Evolutionary conservation across 352 stramenopile species (phyloP), one percentile per base, ranked within the genome.

Genomic region (Phytopythium aichiense): DNA sequence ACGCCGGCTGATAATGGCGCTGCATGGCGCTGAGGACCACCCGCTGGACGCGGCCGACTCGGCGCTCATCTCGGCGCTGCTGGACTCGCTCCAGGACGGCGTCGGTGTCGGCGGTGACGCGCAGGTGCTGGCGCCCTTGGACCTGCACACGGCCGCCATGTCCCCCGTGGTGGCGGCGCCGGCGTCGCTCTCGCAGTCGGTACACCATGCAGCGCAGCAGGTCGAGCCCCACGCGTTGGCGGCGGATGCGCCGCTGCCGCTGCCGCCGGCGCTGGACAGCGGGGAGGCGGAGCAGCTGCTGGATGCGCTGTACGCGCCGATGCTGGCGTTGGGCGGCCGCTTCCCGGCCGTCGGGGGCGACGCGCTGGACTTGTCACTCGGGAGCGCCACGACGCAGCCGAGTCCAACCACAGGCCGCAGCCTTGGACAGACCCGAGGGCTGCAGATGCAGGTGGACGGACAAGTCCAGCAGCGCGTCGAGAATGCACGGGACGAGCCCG

Each of bases 321-420:
- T 57, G 35, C 57, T 76, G 42, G 71, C 69, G 8, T 61, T 76
- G 40, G 69, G 71, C 25, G 66, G 66, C 46, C 58, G 72, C 13
- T 58, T 58, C 37, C 53, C 52, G 12, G 31, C 30, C 9, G 30
- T 42, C 16, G 33, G 33, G 11, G 52, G 31, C 20, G 31, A 45
- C 52, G 31, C 30, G 7, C 2, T 23, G 28, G 50, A 56, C 9
- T 6, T 56, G 30, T 30, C 28, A 28, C 28, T 42, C 30, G 50
- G 16, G 30, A 56, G 30, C 9, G 6, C 15, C 13, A 48, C 7
- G 7, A 6, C 15, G 16, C 42, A 8, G 5, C 18, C 42, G 4
- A 25, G 42, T 48, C 8, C 20, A 11, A 3, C 20, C 7, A 48
- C 42, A 23, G 42, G 9, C 1, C 42, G 9, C 15, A 4, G 7